Evolutionary conservation across 1,139 yeast species (phyloP), one percentile per base, ranked within the genome.

Genomic region (Suhomyces yuchorum): DNA sequence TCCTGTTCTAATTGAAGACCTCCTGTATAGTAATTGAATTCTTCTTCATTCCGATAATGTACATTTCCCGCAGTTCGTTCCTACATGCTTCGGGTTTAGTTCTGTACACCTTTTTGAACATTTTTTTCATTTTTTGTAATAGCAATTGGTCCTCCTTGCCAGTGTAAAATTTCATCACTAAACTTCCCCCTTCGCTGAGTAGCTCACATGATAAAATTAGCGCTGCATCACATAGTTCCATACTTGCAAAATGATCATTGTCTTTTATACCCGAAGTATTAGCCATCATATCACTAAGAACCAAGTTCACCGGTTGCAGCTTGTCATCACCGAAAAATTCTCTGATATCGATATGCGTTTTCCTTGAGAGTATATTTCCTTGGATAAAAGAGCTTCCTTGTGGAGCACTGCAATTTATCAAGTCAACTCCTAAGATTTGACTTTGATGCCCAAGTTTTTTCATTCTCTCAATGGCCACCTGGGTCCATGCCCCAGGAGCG

Each of bases 401-500:
- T 0, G 78, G 78, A 2, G 80, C 76, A 26, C 61, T 61, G 43
- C 76, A 69, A 18, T 58, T 54, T 8, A 74, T 67, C 34, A 75
- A 60, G 50, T 75, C 80, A n/a, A 75, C 70, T 0, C 80, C 80
- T 5, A 75, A 50, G 1, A 75, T 62, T 14, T 46, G 45, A n/a
- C 60, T 54, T 0, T 47, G 50, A 2, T 50, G 48, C 0, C 55
- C 54, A 14, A 54, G 32, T 12, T 50, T 51, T 23, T 57, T 55
- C 54, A 65, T 56, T 45, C 64, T 56, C 18, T 65, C 65, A 1
- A 68, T 55, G 1, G 71, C 76, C 14, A 75, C 77, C 52, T 75
- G 80, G 2, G 77, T 70, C 80, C 80, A 75, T 1, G 79, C 77
- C 0, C 80, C 80, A 2, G 80, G 80, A 1, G 80, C 77, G 61